Evolutionary conservation across 345 rosid genomes (phyloP), one percentile per base, ranked within the genome.

Genomic region (Firmiana major): DNA sequence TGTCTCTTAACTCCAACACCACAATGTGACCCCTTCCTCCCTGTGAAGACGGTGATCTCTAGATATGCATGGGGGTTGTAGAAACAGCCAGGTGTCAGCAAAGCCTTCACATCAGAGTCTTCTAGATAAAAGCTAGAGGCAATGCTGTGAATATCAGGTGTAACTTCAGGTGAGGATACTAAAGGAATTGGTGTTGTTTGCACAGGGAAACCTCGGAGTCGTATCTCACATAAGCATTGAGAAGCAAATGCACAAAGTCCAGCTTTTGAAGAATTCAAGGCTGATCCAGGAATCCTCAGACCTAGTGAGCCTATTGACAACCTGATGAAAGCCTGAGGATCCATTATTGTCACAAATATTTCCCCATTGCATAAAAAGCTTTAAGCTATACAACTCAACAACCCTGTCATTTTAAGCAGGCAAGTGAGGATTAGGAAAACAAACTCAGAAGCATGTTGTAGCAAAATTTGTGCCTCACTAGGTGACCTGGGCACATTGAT

Each of bases 251-350:
- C 84, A 51, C 72, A 87, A 68, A 86, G 80, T 83, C 86, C 91
- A 24, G 88, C 66, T 75, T 63, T 86, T 51, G 82, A 78, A 24
- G 91, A 74, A 81, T 75, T 85, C 59, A 87, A 68, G 42, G 85
- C 77, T 58, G 87, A 38, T 78, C 86, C 86, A 15, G 91, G 90
- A 83, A 86, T 78, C 88, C 97, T 87, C 68, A 94, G 85, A 78
- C 97, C 94, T 53, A 94, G 88, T 75, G 97, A 92, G 83, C 93
- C 90, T 28, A 92, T 78, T 13, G 98, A 94, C 78, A 94, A 81
- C 84, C 97, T 92, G 82, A 89, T 91, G 81, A 94, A 94, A 82
- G 97, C 94, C 84, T 91, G 97, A 45, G 98, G 98, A 85, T 94
- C 98, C 97, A 94, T 94, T 75, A 55, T 75, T 66, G 84, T 89